These are phyloP conservation scores for Plasmodium gaboni DNA, from an alignment of 169 alveolate species.

Conservation along the genomic window DNA sequence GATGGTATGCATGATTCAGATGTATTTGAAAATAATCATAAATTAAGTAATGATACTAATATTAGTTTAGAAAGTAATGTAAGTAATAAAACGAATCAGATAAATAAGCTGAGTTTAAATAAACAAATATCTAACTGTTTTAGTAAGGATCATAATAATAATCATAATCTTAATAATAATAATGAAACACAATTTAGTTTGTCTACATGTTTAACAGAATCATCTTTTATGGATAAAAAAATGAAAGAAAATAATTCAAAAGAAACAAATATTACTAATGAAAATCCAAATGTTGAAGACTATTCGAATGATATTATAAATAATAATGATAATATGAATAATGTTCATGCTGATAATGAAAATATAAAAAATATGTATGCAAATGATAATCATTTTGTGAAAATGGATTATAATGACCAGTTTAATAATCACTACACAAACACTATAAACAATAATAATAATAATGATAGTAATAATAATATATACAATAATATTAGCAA, in stretches of 20 bases:
- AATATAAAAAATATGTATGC: conserved; percentile 13
- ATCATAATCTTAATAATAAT: background rate
- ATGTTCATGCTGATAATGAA: background rate
- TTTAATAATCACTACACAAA: background rate
- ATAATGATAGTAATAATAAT: too few species aligned
- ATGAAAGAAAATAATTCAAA: conserved; percentile 16
- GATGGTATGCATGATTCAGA: too few species aligned
- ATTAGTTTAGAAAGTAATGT: conserved; percentile 45
- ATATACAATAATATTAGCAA: too few species aligned
- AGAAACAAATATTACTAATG: conserved; percentile 11
- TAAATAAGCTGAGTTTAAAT: conserved; percentile 31
- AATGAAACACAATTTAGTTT: conserved; percentile 53
- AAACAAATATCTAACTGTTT: conserved; percentile 52
- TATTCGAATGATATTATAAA: background rate
- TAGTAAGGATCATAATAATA: conserved; percentile 18
- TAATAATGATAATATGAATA: conserved; percentile 11
- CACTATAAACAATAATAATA: too few species aligned
- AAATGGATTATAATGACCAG: background rate
- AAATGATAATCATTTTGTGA: background rate
- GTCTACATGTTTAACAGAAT: conserved; percentile 44
- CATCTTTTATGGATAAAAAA: conserved; percentile 35
- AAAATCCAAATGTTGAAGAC: background rate
- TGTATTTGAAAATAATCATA: background rate
- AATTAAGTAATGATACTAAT: background rate
- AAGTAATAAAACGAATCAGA: conserved; percentile 23